Conservation (phyloP, 1,139 yeast genomes). For the Casaregolazyma suthepensis region DNA sequence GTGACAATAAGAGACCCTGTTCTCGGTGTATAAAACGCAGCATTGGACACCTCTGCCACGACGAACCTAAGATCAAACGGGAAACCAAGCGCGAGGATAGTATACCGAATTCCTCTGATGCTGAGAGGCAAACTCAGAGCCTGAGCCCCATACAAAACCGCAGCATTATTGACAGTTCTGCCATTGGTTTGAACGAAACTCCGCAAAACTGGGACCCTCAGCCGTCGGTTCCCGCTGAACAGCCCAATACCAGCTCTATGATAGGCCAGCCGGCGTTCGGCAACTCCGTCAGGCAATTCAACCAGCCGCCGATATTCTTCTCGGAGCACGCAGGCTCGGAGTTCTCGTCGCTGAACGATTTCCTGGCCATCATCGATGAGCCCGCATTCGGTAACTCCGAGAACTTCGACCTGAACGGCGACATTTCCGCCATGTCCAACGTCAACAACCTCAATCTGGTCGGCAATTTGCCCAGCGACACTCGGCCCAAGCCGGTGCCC, state of each 20-base stretch:
- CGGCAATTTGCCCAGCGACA: conserved; percentile 11
- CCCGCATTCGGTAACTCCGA: conserved; percentile 33
- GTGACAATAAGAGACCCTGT: conserved; percentile 78
- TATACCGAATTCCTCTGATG: background rate
- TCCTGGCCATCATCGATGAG: conserved; percentile 84
- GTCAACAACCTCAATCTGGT: background rate
- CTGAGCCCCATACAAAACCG: background rate
- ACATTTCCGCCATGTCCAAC: background rate
- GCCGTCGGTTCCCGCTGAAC: background rate
- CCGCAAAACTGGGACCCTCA: background rate
- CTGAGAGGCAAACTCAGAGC: background rate
- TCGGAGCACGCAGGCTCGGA: conserved; percentile 94
- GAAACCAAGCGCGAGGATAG: conserved; percentile 9
- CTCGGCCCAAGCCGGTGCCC: conserved; percentile 8
- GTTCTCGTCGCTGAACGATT: conserved; percentile 84
- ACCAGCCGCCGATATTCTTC: conserved; percentile 53
- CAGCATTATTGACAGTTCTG: background rate
- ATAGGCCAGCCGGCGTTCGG: background rate
- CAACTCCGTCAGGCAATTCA: conserved; percentile 24
- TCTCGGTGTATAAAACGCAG: conserved; percentile 80
- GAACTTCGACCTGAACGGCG: conserved; percentile 5
- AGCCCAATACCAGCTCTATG: background rate
- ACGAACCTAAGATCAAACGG: conserved; percentile 44
- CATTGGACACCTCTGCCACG: conserved; percentile 84
- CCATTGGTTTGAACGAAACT: background rate